A percentile compares a stretch with the other conserved stretches of the same genome.
Evolutionary conservation across 805 yeast species (phyloP).

Genomic region (Candida awuae): DNA sequence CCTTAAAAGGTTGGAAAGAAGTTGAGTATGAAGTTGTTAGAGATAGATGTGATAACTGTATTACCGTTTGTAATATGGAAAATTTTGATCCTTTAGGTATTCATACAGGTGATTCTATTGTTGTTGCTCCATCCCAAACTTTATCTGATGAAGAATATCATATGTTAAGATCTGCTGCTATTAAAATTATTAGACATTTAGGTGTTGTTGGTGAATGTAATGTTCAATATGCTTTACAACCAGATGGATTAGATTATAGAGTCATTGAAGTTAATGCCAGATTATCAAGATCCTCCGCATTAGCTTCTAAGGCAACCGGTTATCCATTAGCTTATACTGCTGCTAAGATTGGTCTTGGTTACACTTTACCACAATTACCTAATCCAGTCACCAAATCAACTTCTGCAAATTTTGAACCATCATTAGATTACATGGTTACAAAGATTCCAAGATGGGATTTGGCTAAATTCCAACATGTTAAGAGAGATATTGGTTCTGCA

Average conservation of each 20-base stretch:
- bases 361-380: constrained; percentile 89
- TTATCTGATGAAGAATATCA: constrained; percentile 95
- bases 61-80: constrained; percentile 98
- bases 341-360: constrained; percentile 92
- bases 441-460: constrained; percentile 99
- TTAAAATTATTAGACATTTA: constrained; percentile 92
- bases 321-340: constrained; percentile 98
- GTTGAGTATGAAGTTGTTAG: constrained; percentile 98
- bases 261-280: constrained; percentile 98
- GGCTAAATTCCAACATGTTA: constrained; percentile 90
- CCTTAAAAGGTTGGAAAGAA: constrained; percentile 98
- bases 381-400: constrained; percentile 96
- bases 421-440: constrained; percentile 91
- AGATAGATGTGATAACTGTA: constrained; percentile 93
- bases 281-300: constrained; percentile 92
- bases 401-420: constrained; percentile 94
- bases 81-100: constrained; percentile 97
- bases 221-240: constrained; percentile 93
- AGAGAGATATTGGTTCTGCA: constrained; percentile 86
- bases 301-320: constrained; percentile 98
- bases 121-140: constrained; percentile 97
- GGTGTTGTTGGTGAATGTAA: constrained; percentile 99
- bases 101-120: constrained; percentile 98
- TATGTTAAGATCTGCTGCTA: constrained; percentile 96
- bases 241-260: constrained; percentile 91